phyloP scores from a whole-genome alignment of 495 filamentous ascomycete species.

The Tuber borchii region DNA sequence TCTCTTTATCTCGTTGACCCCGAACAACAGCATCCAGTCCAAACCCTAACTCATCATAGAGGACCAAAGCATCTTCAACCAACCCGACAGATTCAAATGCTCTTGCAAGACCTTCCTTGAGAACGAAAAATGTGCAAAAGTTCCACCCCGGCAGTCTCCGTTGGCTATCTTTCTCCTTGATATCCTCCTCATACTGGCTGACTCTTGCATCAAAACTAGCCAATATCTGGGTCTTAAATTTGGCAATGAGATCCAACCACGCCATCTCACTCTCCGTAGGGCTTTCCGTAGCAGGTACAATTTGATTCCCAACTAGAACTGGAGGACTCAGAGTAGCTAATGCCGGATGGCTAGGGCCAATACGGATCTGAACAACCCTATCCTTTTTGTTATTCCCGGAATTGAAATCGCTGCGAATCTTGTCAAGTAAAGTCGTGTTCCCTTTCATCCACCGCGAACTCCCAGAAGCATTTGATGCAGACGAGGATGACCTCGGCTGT shows the following conservation, averaged over 20 bases:
- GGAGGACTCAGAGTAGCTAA: conserved; percentile 38
- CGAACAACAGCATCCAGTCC: conserved; percentile 75
- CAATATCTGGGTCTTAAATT: conserved; percentile 80
- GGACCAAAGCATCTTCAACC: conserved; percentile 86
- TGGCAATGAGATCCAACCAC: conserved; percentile 76
- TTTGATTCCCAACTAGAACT: conserved; percentile 39
- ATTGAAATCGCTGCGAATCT: conserved; percentile 87
- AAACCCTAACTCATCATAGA: conserved; percentile 84
- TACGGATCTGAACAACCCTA: conserved; percentile 75
- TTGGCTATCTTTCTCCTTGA: conserved; percentile 86
- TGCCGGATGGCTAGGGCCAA: conserved; percentile 49
- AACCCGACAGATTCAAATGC: conserved; percentile 95
- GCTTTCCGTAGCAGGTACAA: conserved; percentile 50
- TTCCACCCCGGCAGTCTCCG: conserved; percentile 91
- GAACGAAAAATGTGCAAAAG: conserved; percentile 96
- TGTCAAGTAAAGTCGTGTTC: conserved; percentile 76
- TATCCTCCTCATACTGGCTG: conserved; percentile 92
- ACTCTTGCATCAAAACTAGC: conserved; percentile 86
- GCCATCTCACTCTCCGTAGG: conserved; percentile 63
- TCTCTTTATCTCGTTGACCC: conserved; percentile 53
- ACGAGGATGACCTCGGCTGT: conserved; percentile 53
- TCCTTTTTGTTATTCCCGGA: conserved; percentile 69
- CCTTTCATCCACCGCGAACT: conserved; percentile 69
- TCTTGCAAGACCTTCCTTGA: conserved; percentile 87
- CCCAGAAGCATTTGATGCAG: conserved; percentile 43